Base-by-base conservation (phyloP, 306 rosid species). In the Luffa aegyptiaca region DNA sequence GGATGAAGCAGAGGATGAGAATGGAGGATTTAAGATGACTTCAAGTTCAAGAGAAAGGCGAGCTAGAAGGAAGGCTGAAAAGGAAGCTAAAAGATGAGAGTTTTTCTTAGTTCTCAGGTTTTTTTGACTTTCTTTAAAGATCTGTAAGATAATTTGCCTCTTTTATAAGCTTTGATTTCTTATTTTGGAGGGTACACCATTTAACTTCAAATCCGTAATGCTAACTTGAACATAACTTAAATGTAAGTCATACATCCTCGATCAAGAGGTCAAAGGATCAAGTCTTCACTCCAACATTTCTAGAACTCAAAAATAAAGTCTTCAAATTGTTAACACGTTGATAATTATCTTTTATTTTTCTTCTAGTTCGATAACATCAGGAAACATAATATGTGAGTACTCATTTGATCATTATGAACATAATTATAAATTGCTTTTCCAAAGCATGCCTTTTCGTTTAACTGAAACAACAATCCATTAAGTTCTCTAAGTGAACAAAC, bases 21-120 rank as follows among this genome's bases (percentile, higher is more conserved):
- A 79, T 37, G 53, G 64, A 65, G 82, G 82, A 16, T 79, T 65
- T 42, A 51, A 66, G 66, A 46, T 55, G 37, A 79, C 41, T 33
- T 36, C 73, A 13, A 79, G 82, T 20, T 79, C 82, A 6, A 52
- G 82, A 51, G 77, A 79, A 21, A 79, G 76, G 58, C 58, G 82
- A 39, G 82, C 81, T 36, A 79, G 46, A 49, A 79, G 81, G 64
- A 79, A 79, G 39, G 82, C 82, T 51, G 76, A 64, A 33, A 79
- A 51, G 64, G 52, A 79, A 64, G 46, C 72, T 10, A 61, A 79
- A 48, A 49, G 61, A 72, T 72, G 58, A 41, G 7, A 10, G 46
- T 72, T 10, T 36, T 14, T 64, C 36, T 59, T 6, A 59, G 0
- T 59, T 59, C 17, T 21, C 36, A 61, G 39, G 10, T 36, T 64